Evolutionary conservation across 768 basidiomycete genomes (phyloP).

Genomic region (Hygrophorus pudorinus): DNA sequence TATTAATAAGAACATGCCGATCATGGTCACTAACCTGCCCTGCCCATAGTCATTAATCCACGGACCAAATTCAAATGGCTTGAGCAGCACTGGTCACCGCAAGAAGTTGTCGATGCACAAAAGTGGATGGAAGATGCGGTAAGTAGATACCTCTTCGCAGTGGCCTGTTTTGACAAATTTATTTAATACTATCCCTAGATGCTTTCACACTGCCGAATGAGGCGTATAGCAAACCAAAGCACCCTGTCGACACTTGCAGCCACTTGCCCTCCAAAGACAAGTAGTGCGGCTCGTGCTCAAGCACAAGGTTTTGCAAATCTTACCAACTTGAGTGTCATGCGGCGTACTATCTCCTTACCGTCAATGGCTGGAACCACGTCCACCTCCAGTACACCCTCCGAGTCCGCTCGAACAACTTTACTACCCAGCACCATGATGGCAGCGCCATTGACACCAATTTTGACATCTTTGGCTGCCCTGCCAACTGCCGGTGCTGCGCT

Average conservation of each 20-base stretch:
- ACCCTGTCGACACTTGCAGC: not conserved
- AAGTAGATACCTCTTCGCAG: slow-evolving; percentile 4
- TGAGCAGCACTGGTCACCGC: slow-evolving; percentile 9
- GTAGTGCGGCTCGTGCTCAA: slow-evolving; percentile 1
- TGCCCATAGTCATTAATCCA: slow-evolving; percentile 14
- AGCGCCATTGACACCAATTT: too few relatives aligned
- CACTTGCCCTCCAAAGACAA: not conserved
- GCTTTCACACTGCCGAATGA: not conserved
- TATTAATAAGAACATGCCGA: not conserved
- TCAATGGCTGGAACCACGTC: not conserved
- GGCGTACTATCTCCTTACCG: slow-evolving; percentile 1
- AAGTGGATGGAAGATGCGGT: slow-evolving; percentile 14
- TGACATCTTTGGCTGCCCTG: not conserved
- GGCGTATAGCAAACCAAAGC: not conserved
- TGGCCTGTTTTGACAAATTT: not conserved
- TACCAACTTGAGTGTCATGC: not conserved
- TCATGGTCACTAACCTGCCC: not conserved
- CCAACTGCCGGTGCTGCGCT: not conserved
- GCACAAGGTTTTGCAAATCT: slow-evolving; percentile 1
- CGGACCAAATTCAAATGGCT: slow-evolving; percentile 13
- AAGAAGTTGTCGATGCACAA: slow-evolving; percentile 8
- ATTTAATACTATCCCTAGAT: slow-evolving; percentile 5
- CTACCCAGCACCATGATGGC: too few relatives aligned
- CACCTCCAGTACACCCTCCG: not conserved
- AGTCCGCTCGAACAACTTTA: too few relatives aligned